These are phyloP conservation scores for Phialophora macrospora DNA, from an alignment of 2,329 filamentous ascomycete species.

Conservation along the genomic window DNA sequence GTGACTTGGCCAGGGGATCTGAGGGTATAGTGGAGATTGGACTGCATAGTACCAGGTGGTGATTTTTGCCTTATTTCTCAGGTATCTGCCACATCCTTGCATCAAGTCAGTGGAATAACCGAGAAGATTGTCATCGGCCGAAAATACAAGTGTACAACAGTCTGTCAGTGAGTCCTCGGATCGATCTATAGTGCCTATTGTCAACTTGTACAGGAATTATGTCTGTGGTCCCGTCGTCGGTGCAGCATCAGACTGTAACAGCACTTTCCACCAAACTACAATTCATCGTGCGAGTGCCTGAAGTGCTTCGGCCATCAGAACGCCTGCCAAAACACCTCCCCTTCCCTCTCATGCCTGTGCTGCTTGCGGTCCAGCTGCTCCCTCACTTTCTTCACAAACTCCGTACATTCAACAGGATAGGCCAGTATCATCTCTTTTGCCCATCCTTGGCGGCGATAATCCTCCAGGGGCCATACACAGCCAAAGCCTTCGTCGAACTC, in stretches of 20 bases:
- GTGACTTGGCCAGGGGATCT: too few species aligned
- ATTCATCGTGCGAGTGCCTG: background rate
- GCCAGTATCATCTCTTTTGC: conserved; percentile 27
- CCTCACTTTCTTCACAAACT: conserved; percentile 20
- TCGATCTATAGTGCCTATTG: background rate
- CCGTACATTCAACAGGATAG: conserved; percentile 22
- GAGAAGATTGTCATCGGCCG: too few species aligned
- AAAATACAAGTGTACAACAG: background rate
- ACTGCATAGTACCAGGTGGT: too few species aligned
- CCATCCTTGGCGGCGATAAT: conserved; percentile 26
- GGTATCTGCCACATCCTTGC: too few species aligned
- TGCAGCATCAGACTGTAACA: background rate
- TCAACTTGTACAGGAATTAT: background rate
- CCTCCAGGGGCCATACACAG: conserved; percentile 29
- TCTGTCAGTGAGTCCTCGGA: background rate
- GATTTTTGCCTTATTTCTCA: too few species aligned
- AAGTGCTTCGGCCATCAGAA: background rate
- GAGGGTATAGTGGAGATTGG: too few species aligned
- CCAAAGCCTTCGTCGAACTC: conserved; percentile 28
- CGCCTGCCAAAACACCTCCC: background rate
- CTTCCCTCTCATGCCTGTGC: background rate
- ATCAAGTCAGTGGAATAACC: too few species aligned
- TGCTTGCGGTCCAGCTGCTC: conserved; percentile 1
- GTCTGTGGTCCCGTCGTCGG: too few species aligned
- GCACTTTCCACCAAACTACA: too few species aligned